These are phyloP conservation scores for Mercurialis annua DNA, from an alignment of 345 rosid species.

Conservation along the genomic window DNA sequence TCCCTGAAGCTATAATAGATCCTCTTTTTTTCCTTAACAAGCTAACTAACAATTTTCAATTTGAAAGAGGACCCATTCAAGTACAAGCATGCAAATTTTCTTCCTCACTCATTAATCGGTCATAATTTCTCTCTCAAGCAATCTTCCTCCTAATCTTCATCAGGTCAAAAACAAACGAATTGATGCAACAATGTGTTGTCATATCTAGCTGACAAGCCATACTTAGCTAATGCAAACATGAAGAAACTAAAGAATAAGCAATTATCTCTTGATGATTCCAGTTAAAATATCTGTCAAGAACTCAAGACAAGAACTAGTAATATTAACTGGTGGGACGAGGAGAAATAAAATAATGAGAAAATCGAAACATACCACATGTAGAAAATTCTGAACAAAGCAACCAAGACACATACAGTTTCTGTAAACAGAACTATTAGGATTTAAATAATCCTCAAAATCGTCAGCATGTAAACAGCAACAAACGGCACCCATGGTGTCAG, in stretches of 20 bases:
- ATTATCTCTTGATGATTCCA: slow-evolving; percentile 2
- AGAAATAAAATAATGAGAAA: background rate
- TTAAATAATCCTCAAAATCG: slow-evolving; percentile 72
- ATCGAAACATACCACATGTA: slow-evolving; percentile 51
- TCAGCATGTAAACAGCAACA: slow-evolving; percentile 72
- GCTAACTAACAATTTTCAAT: background rate
- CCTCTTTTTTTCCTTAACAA: background rate
- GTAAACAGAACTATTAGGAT: slow-evolving; percentile 63
- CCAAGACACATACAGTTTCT: slow-evolving; percentile 81
- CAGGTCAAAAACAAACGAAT: background rate
- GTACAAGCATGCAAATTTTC: background rate
- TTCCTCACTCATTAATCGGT: background rate
- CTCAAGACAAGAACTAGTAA: slow-evolving; percentile 6
- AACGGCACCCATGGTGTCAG: slow-evolving; percentile 74
- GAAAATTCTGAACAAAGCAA: slow-evolving; percentile 71
- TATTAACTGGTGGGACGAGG: background rate
- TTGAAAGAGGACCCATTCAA: slow-evolving; percentile 8
- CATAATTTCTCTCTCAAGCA: background rate
- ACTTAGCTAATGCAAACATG: background rate
- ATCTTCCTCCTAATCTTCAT: background rate
- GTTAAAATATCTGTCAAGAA: background rate
- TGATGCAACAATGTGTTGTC: background rate
- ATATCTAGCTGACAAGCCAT: background rate
- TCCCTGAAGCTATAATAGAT: background rate
- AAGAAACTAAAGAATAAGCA: background rate